Percentiles rank a stretch among this genome's conserved stretches.
Evolutionary conservation across 2,329 filamentous ascomycete species (phyloP).

Genomic region (Lachnellula subtilissima): DNA sequence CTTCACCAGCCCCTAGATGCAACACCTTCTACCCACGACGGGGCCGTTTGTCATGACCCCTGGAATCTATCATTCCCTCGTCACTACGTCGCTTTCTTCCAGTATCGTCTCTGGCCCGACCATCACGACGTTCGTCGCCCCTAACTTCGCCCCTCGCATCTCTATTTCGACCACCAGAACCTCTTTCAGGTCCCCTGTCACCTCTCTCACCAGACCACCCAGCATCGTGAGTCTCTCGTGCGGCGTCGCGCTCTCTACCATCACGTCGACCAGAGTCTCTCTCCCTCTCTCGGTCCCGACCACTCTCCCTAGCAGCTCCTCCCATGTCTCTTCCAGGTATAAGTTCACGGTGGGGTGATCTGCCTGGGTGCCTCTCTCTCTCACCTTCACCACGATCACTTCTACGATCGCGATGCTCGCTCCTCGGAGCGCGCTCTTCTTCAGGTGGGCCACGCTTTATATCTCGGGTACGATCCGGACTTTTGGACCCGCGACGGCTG

Average conservation of each 20-base stretch:
- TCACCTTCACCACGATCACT: constrained; percentile 19
- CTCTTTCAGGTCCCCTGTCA: constrained; percentile 18
- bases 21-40: constrained; percentile 17
- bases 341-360: constrained; percentile 12
- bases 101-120: constrained; percentile 12
- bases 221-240: constrained; percentile 19
- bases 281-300: constrained; percentile 8
- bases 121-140: constrained; percentile 15
- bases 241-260: constrained; percentile 18
- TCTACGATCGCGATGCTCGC: constrained; percentile 27
- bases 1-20: not conserved
- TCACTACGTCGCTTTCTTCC: constrained; percentile 30
- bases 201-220: constrained; percentile 21
- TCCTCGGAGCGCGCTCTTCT: constrained; percentile 23
- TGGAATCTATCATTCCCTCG: constrained; percentile 24
- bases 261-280: constrained; percentile 22
- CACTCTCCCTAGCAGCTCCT: constrained; percentile 1
- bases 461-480: constrained; percentile 27
- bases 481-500: constrained; percentile 28
- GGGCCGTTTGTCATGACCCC: constrained; percentile 32
- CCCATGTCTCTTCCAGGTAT: constrained; percentile 4
- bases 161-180: constrained; percentile 14
- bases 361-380: constrained; percentile 19
- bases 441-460: constrained; percentile 24
- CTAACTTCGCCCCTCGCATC: constrained; percentile 17